phyloP scores from a whole-genome alignment of 805 yeast genomes.

The Schwanniomyces polymorphus region DNA sequence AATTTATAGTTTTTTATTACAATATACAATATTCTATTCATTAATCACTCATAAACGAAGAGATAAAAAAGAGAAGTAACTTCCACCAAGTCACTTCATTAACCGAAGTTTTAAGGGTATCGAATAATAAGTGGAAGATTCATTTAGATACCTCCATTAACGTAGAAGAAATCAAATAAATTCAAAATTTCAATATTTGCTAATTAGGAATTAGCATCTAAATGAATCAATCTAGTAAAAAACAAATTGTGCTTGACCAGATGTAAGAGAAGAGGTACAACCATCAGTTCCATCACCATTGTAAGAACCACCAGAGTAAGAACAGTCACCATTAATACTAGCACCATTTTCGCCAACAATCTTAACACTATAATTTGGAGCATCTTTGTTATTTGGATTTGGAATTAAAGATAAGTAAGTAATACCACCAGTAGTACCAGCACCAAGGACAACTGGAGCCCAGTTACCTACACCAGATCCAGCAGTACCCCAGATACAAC shows the following conservation, averaged over 20 bases:
- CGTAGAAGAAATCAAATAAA: not conserved
- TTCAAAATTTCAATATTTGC: not conserved
- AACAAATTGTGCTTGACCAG: constrained; percentile 83
- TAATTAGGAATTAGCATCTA: not conserved
- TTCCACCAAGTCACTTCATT: not conserved
- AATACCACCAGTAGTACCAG: constrained; percentile 62
- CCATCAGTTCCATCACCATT: constrained; percentile 75
- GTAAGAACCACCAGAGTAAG: constrained; percentile 74
- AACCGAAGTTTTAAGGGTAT: not conserved
- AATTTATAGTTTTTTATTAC: not conserved
- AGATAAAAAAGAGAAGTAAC: not conserved
- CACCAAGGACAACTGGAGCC: constrained; percentile 79
- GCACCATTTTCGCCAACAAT: constrained; percentile 51
- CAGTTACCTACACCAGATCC: constrained; percentile 71
- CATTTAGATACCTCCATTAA: not conserved
- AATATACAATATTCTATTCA: not conserved
- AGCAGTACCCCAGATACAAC: constrained; percentile 69
- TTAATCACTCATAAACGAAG: not conserved
- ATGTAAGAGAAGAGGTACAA: constrained; percentile 88
- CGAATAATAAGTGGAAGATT: not conserved
- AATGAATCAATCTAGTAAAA: constrained; percentile 15
- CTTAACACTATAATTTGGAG: constrained; percentile 44
- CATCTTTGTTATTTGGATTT: constrained; percentile 64
- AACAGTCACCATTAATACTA: constrained; percentile 65
- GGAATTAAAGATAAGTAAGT: constrained; percentile 74